Evolutionary conservation across 768 basidiomycete species (phyloP), one percentile per base, ranked within the genome.

Genomic region (Austroboletus festivus): DNA sequence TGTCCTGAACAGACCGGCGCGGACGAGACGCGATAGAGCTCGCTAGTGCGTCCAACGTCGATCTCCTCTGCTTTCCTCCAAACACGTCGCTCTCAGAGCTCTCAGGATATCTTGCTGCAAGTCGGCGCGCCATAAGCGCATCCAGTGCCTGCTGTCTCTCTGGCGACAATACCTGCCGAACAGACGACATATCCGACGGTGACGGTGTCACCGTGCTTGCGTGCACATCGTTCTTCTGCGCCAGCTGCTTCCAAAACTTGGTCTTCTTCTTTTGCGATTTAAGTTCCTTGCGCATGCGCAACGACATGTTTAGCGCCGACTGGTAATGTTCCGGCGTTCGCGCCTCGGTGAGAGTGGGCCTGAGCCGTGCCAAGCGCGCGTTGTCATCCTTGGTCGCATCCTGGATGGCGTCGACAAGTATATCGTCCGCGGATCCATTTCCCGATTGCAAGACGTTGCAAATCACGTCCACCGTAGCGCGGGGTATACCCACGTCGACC

Each of bases 191-290:
- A 34, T 63, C 54, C 6, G 67, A 70, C 6, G 65, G 56, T 3
- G 63, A 65, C 12, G 68, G 66, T 0, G 68, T 68, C 37, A 68
- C 35, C 1, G 34, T 52, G 22, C 28, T 47, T 38, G 52, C 31
- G 11, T 65, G 52, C 39, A 39, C 45, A 40, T 41, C 49, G 46
- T 68, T 60, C 51, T 64, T 67, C 42, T 70, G 63, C 16, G 75
- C 75, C 12, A 71, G 57, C 21, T 62, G 68, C 59, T 75, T 77
- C 73, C 73, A 79, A 37, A 74, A 78, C 41, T 73, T 75, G 50
- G 69, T 59, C 28, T 62, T 59, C 46, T 76, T 78, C 61, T 63
- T 75, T 45, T 67, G 67, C 35, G 71, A 65, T 31, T 67, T 71
- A 40, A 77, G 72, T 44, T 76, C 71, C 47, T 67, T 71, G 42